phyloP scores from a whole-genome alignment of 2,329 filamentous ascomycete species.

The Cordyceps farinosa region DNA sequence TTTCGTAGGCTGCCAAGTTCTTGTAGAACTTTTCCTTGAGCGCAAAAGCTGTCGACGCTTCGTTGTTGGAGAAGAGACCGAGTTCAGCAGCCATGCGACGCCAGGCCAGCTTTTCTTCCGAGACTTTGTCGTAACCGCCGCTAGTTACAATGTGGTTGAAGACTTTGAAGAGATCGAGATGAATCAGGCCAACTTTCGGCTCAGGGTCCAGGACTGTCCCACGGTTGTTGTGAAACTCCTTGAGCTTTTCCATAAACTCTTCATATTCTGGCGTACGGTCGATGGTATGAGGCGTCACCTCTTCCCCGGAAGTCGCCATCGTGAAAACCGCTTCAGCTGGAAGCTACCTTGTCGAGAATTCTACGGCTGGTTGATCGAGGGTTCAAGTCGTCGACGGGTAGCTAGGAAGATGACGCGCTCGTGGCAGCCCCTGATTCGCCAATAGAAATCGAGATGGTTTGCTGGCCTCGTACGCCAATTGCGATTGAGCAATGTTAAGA shows the following conservation, averaged over 20 bases:
- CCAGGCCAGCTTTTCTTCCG: conserved; percentile 81
- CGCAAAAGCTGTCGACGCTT: conserved; percentile 78
- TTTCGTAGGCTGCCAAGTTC: conserved; percentile 83
- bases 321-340: conserved; percentile 17
- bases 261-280: conserved; percentile 68
- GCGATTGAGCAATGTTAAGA: conserved; percentile 3
- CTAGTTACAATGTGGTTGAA: conserved; percentile 73
- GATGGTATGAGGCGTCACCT: conserved; percentile 44
- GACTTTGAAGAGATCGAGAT: conserved; percentile 73
- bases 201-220: conserved; percentile 76
- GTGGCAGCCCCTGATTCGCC: neutral
- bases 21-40: conserved; percentile 89
- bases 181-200: conserved; percentile 73
- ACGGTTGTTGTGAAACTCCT: conserved; percentile 71
- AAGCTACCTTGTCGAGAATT: conserved; percentile 5
- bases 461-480: neutral
- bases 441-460: neutral
- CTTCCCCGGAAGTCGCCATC: conserved; percentile 35
- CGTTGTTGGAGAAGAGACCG: conserved; percentile 68
- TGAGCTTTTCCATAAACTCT: conserved; percentile 71
- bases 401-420: neutral
- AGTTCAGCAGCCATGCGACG: conserved; percentile 74
- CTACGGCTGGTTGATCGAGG: neutral
- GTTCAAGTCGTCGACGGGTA: neutral
- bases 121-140: conserved; percentile 84